Evolutionary conservation across 2,329 filamentous ascomycete genomes (phyloP), one percentile per base, ranked within the genome.

Genomic region (Trichocomaceae sp.): DNA sequence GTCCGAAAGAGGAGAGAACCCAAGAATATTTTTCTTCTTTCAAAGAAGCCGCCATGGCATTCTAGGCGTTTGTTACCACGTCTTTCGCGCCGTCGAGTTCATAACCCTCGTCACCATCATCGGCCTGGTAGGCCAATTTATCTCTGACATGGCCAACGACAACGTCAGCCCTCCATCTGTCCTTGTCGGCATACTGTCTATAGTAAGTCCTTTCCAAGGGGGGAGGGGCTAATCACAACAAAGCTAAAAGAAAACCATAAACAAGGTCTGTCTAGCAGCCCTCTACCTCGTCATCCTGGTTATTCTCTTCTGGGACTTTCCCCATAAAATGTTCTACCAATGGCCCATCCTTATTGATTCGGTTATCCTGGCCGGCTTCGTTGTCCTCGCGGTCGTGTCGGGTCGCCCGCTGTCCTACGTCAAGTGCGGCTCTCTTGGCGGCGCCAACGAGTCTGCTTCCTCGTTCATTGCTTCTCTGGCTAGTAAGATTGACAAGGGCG

Each of bases 361-460:
- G 3, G 68, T 84, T 35, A 79, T 93, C 44, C 80, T 93, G 53
- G 80, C 95, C 57, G 88, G 88, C 15, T 82, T 90, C 61, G 84
- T 90, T 58, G 84, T 92, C 55, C 82, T 93, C 10, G 83, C 88
- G 1, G 83, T 88, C 53, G 80, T 88, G 5, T 79, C 96, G 49
- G 90, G 90, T 63, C 86, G 85, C 64, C 90, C 90, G 0, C 79
- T 96, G 26, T 88, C 86, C 31, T 87, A 86, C 70, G 81, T 93
- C 41, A 81, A 85, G 64, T 96, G 91, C 76, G 78, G 76, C 31
- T 69, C 75, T 33, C 75, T 84, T 48, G 77, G 75, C 33, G 73
- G 77, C 37, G 47, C 75, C 9, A 70, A 74, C 15, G 70, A 70
- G 15, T 15, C 31, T 12, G 75, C 78, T 31, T 78, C 75, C 1